Conservation (phyloP, 768 basidiomycete genomes). For the Arthromyces matolae region DNA sequence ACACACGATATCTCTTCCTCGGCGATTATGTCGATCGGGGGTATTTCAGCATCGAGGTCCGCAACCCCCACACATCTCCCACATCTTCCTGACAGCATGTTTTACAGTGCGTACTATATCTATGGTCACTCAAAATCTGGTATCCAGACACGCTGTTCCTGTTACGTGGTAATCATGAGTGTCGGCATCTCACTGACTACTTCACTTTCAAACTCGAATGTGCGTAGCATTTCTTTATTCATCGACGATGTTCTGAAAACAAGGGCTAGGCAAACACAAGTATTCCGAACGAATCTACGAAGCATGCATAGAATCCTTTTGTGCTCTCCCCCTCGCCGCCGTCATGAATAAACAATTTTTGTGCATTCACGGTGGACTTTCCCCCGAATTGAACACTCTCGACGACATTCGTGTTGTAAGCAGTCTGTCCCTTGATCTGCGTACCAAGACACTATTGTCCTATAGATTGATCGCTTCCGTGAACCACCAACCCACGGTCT, state of each 20-base stretch:
- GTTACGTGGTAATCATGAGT: conserved; percentile 97
- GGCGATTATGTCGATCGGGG: conserved; percentile 94
- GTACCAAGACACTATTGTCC: neutral
- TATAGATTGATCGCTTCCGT: conserved; percentile 92
- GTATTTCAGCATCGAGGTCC: conserved; percentile 89
- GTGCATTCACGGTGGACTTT: conserved; percentile 96
- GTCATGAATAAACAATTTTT: conserved; percentile 99
- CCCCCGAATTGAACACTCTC: conserved; percentile 91
- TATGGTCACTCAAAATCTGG: conserved; percentile 99
- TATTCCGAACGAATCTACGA: conserved; percentile 97
- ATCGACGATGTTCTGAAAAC: neutral
- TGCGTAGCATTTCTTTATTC: conserved; percentile 37
- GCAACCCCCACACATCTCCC: conserved; percentile 12
- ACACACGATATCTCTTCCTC: conserved; percentile 88
- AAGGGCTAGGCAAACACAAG: conserved; percentile 88
- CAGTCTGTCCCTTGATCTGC: conserved; percentile 9
- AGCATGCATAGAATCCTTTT: conserved; percentile 97
- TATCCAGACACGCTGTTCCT: conserved; percentile 97
- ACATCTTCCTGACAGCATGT: conserved; percentile 10
- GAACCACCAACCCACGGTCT: conserved; percentile 96
- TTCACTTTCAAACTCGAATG: conserved; percentile 99
- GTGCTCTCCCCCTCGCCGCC: conserved; percentile 90
- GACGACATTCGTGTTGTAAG: conserved; percentile 88
- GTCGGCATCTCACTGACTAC: conserved; percentile 96
- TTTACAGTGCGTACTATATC: conserved; percentile 87